These are phyloP conservation scores for Chlorella ohadii DNA, from an alignment of 139 green algal species.

Conservation along the genomic window DNA sequence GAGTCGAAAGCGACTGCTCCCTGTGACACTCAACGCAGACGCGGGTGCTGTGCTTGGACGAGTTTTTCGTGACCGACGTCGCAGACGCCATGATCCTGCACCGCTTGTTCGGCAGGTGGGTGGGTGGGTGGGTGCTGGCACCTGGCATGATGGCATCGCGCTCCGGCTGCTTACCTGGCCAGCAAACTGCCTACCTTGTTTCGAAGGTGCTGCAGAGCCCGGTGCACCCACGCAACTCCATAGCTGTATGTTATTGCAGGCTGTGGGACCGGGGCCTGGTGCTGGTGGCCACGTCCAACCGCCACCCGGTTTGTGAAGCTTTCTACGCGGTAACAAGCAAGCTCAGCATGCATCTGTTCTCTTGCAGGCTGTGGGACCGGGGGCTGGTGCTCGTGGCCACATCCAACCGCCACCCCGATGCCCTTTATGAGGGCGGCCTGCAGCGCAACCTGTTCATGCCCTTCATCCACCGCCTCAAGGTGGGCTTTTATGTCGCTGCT, in stretches of 20 bases:
- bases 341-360: too few relatives aligned
- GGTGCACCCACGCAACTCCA: too few relatives aligned
- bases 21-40: too few relatives aligned
- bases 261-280: too few relatives aligned
- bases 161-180: background rate
- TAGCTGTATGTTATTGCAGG: too few relatives aligned
- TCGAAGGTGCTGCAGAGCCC: too few relatives aligned
- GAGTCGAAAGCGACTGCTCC: too few relatives aligned
- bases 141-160: background rate
- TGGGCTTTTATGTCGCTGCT: background rate
- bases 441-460: constrained; percentile 96
- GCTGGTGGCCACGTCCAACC: too few relatives aligned
- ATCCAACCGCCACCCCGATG: constrained; percentile 81
- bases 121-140: background rate
- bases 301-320: too few relatives aligned
- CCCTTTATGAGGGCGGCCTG: constrained; percentile 94
- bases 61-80: constrained; percentile 98
- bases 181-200: too few relatives aligned
- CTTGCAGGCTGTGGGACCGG: constrained; percentile 64
- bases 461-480: constrained; percentile 93
- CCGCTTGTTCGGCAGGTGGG: constrained; percentile 79
- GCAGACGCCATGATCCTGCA: constrained; percentile 95
- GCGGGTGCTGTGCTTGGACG: constrained; percentile 93
- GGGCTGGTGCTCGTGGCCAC: constrained; percentile 90
- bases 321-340: too few relatives aligned